Conservation (phyloP, 192 early-diverging fungal species). For the Backusella luteola region DNA sequence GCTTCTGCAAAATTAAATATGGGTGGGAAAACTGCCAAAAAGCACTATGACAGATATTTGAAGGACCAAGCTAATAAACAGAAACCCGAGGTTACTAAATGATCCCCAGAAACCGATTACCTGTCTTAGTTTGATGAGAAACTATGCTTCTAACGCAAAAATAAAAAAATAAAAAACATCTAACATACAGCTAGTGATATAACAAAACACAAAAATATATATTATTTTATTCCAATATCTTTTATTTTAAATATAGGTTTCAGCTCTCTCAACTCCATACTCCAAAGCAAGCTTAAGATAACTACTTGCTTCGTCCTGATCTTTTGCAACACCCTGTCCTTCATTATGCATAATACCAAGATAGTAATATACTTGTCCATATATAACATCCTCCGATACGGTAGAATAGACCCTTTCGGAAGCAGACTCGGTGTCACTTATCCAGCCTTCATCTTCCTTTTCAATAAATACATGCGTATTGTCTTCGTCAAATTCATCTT, state of each 20-base stretch:
- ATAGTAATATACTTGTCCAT: slow-evolving; percentile 2
- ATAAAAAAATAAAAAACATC: no score
- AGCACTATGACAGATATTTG: background rate
- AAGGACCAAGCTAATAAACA: background rate
- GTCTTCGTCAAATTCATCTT: background rate
- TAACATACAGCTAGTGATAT: no score
- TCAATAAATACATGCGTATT: background rate
- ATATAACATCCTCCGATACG: slow-evolving; percentile 13
- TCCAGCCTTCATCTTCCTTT: background rate
- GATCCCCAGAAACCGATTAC: no score
- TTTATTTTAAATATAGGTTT: background rate
- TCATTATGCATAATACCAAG: slow-evolving; percentile 1
- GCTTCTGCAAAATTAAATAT: background rate
- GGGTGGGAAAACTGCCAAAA: background rate
- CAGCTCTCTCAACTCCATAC: background rate
- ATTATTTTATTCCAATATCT: background rate
- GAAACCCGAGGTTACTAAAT: background rate
- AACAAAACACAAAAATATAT: background rate
- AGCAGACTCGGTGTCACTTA: background rate
- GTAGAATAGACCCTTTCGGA: slow-evolving; percentile 3
- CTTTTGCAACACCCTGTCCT: background rate
- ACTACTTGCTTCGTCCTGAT: background rate
- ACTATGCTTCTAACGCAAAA: no score
- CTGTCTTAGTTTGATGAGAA: no score
- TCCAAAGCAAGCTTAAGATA: background rate